Evolutionary conservation across 2,329 filamentous ascomycete genomes (phyloP).

Genomic region (Pseudogymnoascus sp.): DNA sequence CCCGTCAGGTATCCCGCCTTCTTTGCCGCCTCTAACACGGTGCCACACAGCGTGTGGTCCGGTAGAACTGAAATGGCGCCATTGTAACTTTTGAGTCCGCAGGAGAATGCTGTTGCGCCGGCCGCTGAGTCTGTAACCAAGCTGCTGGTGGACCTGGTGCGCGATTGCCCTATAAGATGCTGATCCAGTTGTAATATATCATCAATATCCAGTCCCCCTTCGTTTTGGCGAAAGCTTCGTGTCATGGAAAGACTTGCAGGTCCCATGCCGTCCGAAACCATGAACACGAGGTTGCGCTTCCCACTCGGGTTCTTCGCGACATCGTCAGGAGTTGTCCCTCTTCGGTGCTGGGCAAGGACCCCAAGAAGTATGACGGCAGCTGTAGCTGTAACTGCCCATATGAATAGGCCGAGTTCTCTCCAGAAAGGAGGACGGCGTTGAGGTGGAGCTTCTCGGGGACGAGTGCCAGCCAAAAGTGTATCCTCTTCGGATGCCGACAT

Average conservation of each 20-base stretch:
- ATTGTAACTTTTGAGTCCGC: conserved; percentile 90
- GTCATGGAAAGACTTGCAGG: conserved; percentile 84
- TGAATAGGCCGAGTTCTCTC: conserved; percentile 68
- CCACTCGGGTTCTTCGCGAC: conserved; percentile 36
- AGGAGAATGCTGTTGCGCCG: conserved; percentile 94
- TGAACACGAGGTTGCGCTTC: conserved; percentile 94
- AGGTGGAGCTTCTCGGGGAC: conserved; percentile 20
- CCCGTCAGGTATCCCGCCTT: conserved; percentile 85
- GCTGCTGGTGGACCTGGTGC: conserved; percentile 75
- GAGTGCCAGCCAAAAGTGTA: conserved; percentile 28
- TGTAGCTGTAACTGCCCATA: conserved; percentile 76
- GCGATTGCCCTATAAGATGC: conserved; percentile 81
- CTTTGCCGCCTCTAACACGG: conserved; percentile 88
- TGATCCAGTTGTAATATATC: conserved; percentile 74
- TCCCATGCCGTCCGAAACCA: conserved; percentile 99
- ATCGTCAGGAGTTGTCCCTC: conserved; percentile 31
- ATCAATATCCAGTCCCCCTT: conserved; percentile 61
- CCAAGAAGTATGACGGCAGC: conserved; percentile 69
- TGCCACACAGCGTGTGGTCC: conserved; percentile 79
- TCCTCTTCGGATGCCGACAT: conserved; percentile 40
- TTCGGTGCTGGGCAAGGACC: conserved; percentile 65
- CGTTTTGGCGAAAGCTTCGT: conserved; percentile 73
- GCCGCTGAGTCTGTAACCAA: conserved; percentile 92
- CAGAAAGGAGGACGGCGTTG: conserved; percentile 45
- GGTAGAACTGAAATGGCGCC: conserved; percentile 87